Conservation (phyloP, 495 filamentous ascomycete species). For the Talaromyces ruber region DNA sequence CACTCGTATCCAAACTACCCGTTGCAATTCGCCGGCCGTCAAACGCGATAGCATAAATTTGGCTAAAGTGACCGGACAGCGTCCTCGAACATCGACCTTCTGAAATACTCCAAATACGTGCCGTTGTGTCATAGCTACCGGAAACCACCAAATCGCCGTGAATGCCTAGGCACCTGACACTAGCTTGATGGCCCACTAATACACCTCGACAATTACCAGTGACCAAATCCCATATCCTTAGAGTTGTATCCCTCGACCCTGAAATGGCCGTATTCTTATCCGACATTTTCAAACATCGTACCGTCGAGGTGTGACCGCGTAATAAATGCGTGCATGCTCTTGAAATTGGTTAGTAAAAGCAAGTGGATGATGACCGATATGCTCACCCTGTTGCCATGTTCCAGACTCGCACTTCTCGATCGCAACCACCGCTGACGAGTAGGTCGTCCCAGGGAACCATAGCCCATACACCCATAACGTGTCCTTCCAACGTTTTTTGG, state of each 20-base stretch:
- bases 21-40: slow-evolving; percentile 92
- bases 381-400: slow-evolving; percentile 90
- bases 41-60: slow-evolving; percentile 97
- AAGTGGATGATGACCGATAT: not conserved
- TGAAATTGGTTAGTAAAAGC: slow-evolving; percentile 6
- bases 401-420: slow-evolving; percentile 95
- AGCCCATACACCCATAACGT: slow-evolving; percentile 99
- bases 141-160: slow-evolving; percentile 93
- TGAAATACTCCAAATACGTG: slow-evolving; percentile 94
- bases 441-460: slow-evolving; percentile 98
- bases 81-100: slow-evolving; percentile 86
- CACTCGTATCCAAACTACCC: slow-evolving; percentile 92
- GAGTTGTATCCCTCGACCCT: slow-evolving; percentile 87
- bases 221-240: slow-evolving; percentile 89
- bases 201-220: slow-evolving; percentile 83
- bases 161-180: slow-evolving; percentile 90
- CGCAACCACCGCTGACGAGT: slow-evolving; percentile 92
- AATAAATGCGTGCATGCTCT: slow-evolving; percentile 72
- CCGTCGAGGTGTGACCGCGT: slow-evolving; percentile 91
- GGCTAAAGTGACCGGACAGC: slow-evolving; percentile 92
- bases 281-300: slow-evolving; percentile 96
- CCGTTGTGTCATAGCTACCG: slow-evolving; percentile 94
- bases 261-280: slow-evolving; percentile 90
- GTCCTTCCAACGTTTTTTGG: slow-evolving; percentile 82
- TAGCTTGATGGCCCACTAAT: slow-evolving; percentile 93